Percentiles rank a stretch among this genome's conserved stretches.
Conservation (phyloP, 2,329 filamentous ascomycete genomes). For the Verticillium nubilum region DNA sequence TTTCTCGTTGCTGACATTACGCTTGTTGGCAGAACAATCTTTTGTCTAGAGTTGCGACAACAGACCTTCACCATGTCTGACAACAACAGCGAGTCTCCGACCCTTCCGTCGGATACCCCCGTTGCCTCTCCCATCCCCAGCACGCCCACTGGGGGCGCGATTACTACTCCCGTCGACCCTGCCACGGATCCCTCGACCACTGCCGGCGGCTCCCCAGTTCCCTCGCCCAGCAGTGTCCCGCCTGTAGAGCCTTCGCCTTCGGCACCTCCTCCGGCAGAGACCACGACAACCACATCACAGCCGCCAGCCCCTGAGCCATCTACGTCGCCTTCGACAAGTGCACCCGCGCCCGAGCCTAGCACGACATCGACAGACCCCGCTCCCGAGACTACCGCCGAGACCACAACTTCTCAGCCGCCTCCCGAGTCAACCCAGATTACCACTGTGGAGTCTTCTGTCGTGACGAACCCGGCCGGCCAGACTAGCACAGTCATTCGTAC, state of each 20-base stretch:
- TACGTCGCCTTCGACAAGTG: conserved; percentile 7
- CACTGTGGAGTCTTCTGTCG: neutral
- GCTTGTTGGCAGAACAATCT: conserved; percentile 4
- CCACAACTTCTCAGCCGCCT: neutral
- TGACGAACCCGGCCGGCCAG: conserved; percentile 7
- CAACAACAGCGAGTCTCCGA: conserved; percentile 1
- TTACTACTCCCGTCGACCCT: conserved; percentile 4
- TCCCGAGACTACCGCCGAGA: neutral
- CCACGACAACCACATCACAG: conserved; percentile 7
- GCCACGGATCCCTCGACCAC: conserved; percentile 1
- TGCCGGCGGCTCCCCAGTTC: conserved; percentile 1
- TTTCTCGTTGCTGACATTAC: conserved; percentile 27
- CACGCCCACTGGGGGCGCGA: neutral
- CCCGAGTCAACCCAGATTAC: neutral
- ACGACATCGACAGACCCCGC: conserved; percentile 8
- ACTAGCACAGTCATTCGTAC: conserved; percentile 16
- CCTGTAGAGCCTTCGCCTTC: conserved; percentile 7
- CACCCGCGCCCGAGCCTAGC: conserved; percentile 7
- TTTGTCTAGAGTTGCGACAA: conserved; percentile 12
- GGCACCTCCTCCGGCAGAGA: conserved; percentile 10
- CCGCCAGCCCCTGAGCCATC: conserved; percentile 12
- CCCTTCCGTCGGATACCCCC: neutral
- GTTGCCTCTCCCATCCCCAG: neutral
- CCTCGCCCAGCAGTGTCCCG: conserved; percentile 4
- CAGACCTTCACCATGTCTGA: conserved; percentile 25